Base-by-base conservation (phyloP, 768 basidiomycete species). In the Chalciporus sphaerocephalus region DNA sequence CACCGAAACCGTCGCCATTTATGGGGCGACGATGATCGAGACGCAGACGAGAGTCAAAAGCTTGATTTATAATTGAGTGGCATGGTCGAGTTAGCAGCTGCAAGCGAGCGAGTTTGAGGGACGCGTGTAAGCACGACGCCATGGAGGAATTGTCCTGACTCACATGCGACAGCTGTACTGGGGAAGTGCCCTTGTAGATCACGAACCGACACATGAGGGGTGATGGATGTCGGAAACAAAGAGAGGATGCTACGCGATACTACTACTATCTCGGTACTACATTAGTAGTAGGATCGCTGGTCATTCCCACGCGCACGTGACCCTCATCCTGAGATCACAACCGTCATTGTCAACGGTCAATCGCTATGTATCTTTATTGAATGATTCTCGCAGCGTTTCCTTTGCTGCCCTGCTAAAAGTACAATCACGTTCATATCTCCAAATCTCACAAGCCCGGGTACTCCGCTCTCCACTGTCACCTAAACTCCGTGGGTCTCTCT, bases 31-130 rank as follows among this genome's bases (percentile, higher is more conserved):
- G 74, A 52, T 71, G 75, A 59, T 92, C 90, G 42, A 92, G 64
- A 16, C 95, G 80, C 24, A 99, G 74, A 7, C 94, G 79, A 17
- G 92, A 94, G 69, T 97, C 95, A 58, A 92, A 94, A 0, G 95
- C 92, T 69, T 96, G 92, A 64, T 95, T 95, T 64, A 94, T 96
- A 69, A 97, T 96, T 3, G 89, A 92, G 69, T 97, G 95, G 49
- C 85, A 85, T 40, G 95, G 95, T 38, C 89, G 78, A 35, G 94
- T 98, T 55, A 97, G 75, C n/a, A 97, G 79, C 79, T 91, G 54
- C 24, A 41, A 18, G 42, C 38, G 40, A 18, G 42, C 38, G 16
- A 27, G 15, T 33, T 30, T 62, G 38, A 37, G 39, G 38, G 20
- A 42, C 22, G 7, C 17, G 38, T 2, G 16, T 24, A 8, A 16